phyloP scores from a whole-genome alignment of 192 early-diverging fungal genomes.

The Rhizoclosmatium sp. region DNA sequence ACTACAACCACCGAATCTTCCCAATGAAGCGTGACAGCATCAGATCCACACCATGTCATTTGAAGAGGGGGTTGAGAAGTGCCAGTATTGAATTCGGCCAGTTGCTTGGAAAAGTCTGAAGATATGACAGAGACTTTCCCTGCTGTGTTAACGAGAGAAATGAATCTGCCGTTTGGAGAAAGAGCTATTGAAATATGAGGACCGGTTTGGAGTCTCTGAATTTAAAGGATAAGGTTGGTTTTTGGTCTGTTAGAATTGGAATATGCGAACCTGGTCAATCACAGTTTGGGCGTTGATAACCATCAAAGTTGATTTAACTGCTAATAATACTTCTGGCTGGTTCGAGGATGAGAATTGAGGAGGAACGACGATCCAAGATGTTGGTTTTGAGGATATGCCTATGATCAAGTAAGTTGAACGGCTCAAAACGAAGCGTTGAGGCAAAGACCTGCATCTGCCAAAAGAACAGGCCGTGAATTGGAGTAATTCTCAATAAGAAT shows the following conservation, averaged over 20 bases:
- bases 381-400: constrained; percentile 72
- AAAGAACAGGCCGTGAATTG: constrained; percentile 80
- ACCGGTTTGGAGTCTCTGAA: constrained; percentile 81
- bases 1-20: constrained; percentile 85
- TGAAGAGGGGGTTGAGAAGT: constrained; percentile 73
- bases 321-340: constrained; percentile 89
- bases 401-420: background rate
- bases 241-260: too few relatives aligned
- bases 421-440: background rate
- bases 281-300: constrained; percentile 79
- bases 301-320: constrained; percentile 79
- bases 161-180: constrained; percentile 93
- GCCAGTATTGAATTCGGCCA: constrained; percentile 82
- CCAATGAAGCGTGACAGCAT: constrained; percentile 90
- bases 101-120: constrained; percentile 90
- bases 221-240: too few relatives aligned
- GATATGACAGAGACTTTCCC: constrained; percentile 93
- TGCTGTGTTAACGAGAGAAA: constrained; percentile 79
- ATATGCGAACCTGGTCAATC: constrained; percentile 74
- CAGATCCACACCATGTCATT: constrained; percentile 92
- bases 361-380: constrained; percentile 89
- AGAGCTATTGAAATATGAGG: constrained; percentile 89
- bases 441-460: constrained; percentile 71
- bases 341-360: constrained; percentile 86
- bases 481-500: constrained; percentile 85